Evolutionary conservation across 768 basidiomycete species (phyloP).

Genomic region (Porpolomopsis calyptriformis): DNA sequence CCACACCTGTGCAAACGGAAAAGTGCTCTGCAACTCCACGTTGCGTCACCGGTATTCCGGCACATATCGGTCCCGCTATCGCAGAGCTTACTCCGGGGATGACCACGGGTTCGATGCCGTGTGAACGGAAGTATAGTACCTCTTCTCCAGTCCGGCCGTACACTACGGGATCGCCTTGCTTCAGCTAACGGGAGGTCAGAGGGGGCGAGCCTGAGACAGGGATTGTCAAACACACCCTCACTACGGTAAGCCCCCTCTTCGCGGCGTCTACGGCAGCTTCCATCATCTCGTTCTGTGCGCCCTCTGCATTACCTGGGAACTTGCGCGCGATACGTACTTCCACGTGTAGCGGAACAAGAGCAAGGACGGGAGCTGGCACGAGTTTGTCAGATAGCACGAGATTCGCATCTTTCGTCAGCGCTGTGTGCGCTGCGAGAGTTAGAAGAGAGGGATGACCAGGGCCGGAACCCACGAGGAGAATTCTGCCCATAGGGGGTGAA

Average conservation of each 20-base stretch:
- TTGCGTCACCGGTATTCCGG: constrained; percentile 90
- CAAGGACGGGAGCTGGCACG: constrained; percentile 80
- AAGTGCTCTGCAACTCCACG: constrained; percentile 88
- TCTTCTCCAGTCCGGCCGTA: constrained; percentile 95
- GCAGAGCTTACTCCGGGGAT: constrained; percentile 88
- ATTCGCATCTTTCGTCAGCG: constrained; percentile 71
- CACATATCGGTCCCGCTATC: constrained; percentile 81
- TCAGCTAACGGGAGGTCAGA: constrained; percentile 42
- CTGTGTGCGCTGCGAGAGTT: constrained; percentile 74
- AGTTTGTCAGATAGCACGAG: constrained; percentile 94
- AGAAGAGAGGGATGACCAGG: constrained; percentile 91
- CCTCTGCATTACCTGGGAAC: constrained; percentile 95
- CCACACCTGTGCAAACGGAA: constrained; percentile 89
- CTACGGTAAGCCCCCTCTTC: constrained; percentile 67
- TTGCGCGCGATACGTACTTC: constrained; percentile 88
- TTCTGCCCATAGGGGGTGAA: constrained; percentile 35
- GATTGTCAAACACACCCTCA: constrained; percentile 47
- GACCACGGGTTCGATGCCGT: constrained; percentile 74
- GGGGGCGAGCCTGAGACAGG: background rate
- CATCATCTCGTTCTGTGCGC: constrained; percentile 93
- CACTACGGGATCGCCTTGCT: constrained; percentile 94
- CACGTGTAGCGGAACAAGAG: constrained; percentile 62
- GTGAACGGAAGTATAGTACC: constrained; percentile 79
- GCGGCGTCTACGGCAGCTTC: constrained; percentile 81
- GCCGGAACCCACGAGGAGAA: constrained; percentile 87